Base-by-base conservation (phyloP, 345 rosid genomes). In the Acer yangbiense region DNA sequence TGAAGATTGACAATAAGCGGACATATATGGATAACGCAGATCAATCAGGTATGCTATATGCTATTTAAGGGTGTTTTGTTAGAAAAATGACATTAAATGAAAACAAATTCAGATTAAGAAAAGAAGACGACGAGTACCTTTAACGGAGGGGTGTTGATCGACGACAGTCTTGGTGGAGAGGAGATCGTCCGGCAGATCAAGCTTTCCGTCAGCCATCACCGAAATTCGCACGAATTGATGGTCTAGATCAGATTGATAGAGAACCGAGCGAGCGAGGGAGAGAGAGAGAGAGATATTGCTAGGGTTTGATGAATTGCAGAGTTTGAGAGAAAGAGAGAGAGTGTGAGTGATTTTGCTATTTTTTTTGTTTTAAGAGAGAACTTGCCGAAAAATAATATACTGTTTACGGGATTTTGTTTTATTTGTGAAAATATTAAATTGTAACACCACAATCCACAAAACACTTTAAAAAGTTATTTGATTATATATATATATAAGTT, bases 121-220 rank as follows among this genome's bases (percentile, higher is more conserved):
- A 48, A 71, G 2, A 6, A 61, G 55, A 41, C 7, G n/a, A 25
- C 7, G 1, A 52, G 52, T 29, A 81, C 84, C 80, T 76, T 76
- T 81, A 60, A 65, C 48, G 23, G 63, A 68, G 84, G 74, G 76
- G 67, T 27, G 71, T 71, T 78, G 82, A 81, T 75, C 80, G 62
- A 81, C 82, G 62, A 79, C 46, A 10, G 70, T 72, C 64, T 83
- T 83, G 60, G 79, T 58, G 76, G 79, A 71, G 77, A 77, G 79
- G 79, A 83, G 77, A 77, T 80, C 81, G 65, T 78, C 86, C 29
- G 80, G 84, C 70, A 84, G 82, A 81, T 84, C 82, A 73, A 84
- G 70, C 84, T 84, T 84, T 72, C 78, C 61, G 39, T 68, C 76
- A 14, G 82, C 84, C 77, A 74, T 74, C 70, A 50, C 62, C n/a